Evolutionary conservation across 2,329 filamentous ascomycete genomes (phyloP).

Genomic region (Colletotrichum somersetense): DNA sequence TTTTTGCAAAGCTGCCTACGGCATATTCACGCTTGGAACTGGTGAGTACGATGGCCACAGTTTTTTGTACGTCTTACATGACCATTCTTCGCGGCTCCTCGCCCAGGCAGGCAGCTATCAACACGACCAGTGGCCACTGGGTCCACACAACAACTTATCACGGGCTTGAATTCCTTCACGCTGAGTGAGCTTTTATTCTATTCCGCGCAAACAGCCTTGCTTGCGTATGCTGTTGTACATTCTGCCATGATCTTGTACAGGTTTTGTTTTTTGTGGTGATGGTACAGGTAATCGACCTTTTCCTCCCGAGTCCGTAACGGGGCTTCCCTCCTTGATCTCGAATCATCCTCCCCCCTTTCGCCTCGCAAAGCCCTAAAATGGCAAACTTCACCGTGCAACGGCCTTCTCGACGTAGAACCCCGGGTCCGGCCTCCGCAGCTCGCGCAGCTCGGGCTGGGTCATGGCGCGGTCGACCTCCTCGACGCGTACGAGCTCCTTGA

Average conservation of each 20-base stretch:
- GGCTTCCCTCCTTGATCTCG: not conserved
- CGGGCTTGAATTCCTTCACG: not conserved
- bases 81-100: constrained; percentile 4
- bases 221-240: constrained; percentile 31
- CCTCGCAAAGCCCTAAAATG: not conserved
- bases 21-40: not conserved
- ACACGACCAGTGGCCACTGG: not conserved
- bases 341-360: not conserved
- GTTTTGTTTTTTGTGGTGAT: constrained; percentile 14
- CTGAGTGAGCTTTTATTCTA: constrained; percentile 29
- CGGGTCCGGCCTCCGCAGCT: constrained; percentile 77
- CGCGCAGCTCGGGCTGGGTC: constrained; percentile 77
- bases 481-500: constrained; percentile 91
- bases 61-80: not conserved
- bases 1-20: not conserved
- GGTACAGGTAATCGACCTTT: constrained; percentile 22
- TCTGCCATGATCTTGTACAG: constrained; percentile 27
- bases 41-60: not conserved
- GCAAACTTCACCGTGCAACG: constrained; percentile 45
- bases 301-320: not conserved
- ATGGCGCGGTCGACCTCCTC: constrained; percentile 78
- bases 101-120: not conserved
- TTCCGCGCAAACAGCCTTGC: constrained; percentile 13
- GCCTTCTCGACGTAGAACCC: constrained; percentile 84
- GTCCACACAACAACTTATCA: not conserved